Evolutionary conservation across 306 rosid species (phyloP).

Genomic region (Morella rubra): DNA sequence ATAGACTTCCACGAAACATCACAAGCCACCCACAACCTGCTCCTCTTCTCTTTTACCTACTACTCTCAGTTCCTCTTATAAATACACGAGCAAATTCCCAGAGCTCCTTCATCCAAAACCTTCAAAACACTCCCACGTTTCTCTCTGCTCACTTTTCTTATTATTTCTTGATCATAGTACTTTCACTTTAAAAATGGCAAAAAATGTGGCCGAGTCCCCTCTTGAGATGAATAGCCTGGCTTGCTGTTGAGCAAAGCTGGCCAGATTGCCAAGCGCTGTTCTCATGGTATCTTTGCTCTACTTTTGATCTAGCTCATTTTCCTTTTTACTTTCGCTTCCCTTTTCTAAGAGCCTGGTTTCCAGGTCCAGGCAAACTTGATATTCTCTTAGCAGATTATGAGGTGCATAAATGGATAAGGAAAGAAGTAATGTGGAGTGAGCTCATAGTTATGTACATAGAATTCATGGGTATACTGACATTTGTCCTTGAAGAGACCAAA

Average conservation of each 20-base stretch:
- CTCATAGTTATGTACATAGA: background rate
- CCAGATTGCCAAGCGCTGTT: conserved; percentile 82
- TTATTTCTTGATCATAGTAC: background rate
- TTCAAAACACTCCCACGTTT: background rate
- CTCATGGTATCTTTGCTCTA: conserved; percentile 48
- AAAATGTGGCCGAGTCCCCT: conserved; percentile 54
- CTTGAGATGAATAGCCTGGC: conserved; percentile 53
- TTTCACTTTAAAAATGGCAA: conserved; percentile 46
- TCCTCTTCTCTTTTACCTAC: conserved; percentile 3
- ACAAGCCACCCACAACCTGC: conserved; percentile 19
- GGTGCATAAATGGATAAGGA: background rate
- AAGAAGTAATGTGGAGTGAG: background rate
- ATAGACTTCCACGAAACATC: conserved; percentile 58
- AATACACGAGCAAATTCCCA: conserved; percentile 30
- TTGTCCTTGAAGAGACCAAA: conserved; percentile 13
- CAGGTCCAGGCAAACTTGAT: background rate
- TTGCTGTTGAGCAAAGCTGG: conserved; percentile 69
- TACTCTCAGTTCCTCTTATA: conserved; percentile 32
- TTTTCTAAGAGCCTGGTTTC: background rate
- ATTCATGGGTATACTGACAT: background rate
- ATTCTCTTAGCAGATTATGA: background rate
- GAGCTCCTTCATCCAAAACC: conserved; percentile 35
- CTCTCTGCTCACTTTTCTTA: conserved; percentile 3
- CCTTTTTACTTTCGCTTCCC: background rate
- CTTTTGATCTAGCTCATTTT: background rate